phyloP scores from a whole-genome alignment of 2,329 filamentous ascomycete genomes.

The Rutstroemia sydowiana region DNA sequence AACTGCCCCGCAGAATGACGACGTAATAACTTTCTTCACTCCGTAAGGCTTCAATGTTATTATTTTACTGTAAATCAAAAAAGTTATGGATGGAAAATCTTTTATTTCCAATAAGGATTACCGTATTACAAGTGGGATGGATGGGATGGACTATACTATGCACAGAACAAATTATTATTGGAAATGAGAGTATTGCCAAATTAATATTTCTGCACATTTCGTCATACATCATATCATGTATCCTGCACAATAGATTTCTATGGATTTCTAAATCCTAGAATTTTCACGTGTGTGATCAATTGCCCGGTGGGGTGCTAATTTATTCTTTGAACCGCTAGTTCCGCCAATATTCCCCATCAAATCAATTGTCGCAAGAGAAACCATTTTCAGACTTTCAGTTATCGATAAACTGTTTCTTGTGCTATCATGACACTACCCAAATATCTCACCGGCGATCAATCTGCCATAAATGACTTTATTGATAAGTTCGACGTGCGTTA shows the following conservation, averaged over 20 bases:
- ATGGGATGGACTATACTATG: too few species aligned
- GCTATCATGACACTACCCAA: conserved; percentile 32
- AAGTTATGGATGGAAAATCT: too few species aligned
- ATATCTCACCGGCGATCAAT: conserved; percentile 71
- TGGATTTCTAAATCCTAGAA: neutral
- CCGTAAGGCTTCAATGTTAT: too few species aligned
- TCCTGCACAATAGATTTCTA: too few species aligned
- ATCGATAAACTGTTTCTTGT: neutral
- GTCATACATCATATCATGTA: conserved; percentile 2
- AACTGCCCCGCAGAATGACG: neutral
- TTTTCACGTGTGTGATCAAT: neutral
- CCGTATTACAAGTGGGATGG: too few species aligned
- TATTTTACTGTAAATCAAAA: too few species aligned
- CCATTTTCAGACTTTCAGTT: neutral
- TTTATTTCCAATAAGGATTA: too few species aligned
- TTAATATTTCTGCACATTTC: neutral
- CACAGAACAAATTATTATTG: neutral
- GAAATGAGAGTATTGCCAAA: neutral
- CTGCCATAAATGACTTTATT: conserved; percentile 74
- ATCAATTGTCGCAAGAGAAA: neutral
- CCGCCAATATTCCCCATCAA: neutral
- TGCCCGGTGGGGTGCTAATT: neutral
- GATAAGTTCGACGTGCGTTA: conserved; percentile 81
- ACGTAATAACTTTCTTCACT: neutral
- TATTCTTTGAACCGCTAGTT: neutral